Conservation (phyloP, 192 early-diverging fungal genomes). For the Coemansia guatemalensis region DNA sequence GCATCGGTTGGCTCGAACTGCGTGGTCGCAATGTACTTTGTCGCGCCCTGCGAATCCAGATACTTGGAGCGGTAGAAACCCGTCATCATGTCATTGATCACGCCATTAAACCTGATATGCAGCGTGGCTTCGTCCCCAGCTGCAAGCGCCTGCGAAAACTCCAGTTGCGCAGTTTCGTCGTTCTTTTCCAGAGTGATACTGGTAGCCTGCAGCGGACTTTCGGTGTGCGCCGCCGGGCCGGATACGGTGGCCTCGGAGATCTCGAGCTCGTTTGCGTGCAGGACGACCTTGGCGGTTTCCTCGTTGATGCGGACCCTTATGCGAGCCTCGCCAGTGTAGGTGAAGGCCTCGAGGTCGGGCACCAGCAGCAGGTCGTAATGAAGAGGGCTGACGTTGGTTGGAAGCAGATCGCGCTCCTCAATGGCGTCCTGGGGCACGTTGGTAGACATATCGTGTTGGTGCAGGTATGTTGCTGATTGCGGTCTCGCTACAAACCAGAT, state of each 20-base stretch:
- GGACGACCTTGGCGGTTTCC: conserved; percentile 61
- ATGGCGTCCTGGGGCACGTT: conserved; percentile 19
- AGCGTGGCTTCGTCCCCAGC: conserved; percentile 56
- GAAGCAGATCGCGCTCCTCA: conserved; percentile 73
- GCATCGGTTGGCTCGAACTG: conserved; percentile 95
- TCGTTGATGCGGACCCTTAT: conserved; percentile 69
- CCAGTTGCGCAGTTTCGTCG: conserved; percentile 55
- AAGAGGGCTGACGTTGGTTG: conserved; percentile 77
- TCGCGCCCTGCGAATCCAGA: conserved; percentile 58
- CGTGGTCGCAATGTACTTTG: conserved; percentile 82
- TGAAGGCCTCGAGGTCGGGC: conserved; percentile 78
- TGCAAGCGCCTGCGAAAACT: conserved; percentile 60
- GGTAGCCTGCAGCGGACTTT: conserved; percentile 21
- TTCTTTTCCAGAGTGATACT: conserved; percentile 28
- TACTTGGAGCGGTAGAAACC: conserved; percentile 93
- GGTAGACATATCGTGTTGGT: conserved; percentile 30
- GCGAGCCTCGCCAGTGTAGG: conserved; percentile 74
- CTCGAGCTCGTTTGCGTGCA: conserved; percentile 69
- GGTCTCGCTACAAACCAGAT: conserved; percentile 23
- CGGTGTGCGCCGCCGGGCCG: conserved; percentile 49
- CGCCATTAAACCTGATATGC: conserved; percentile 61
- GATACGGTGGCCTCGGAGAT: conserved; percentile 41
- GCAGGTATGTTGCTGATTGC: neutral
- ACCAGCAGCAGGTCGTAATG: conserved; percentile 82
- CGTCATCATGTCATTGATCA: conserved; percentile 83